Percentiles rank a stretch among this genome's conserved stretches.
These are phyloP conservation scores for Silene coronaria DNA, from an alignment of 179 eudicot genomes.

Conservation along the genomic window DNA sequence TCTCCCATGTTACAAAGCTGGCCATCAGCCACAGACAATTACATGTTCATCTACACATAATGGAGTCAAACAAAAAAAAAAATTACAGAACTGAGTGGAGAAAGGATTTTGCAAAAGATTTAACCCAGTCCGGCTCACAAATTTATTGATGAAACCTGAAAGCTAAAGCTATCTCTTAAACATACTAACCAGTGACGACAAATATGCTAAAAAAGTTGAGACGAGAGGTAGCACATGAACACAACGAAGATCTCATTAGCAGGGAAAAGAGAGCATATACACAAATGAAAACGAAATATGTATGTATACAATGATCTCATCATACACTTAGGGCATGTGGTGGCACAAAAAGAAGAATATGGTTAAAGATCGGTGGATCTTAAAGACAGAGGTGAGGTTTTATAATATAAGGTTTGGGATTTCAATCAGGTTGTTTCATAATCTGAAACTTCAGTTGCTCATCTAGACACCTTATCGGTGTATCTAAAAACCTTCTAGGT, in stretches of 20 bases:
- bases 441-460: background rate
- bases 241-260: background rate
- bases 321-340: background rate
- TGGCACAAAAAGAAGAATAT: background rate
- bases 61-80: background rate
- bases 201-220: background rate
- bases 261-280: background rate
- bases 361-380: too few relatives aligned
- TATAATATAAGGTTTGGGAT: background rate
- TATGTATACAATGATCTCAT: background rate
- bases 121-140: background rate
- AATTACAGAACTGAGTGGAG: background rate
- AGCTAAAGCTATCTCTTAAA: background rate
- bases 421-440: background rate
- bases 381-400: background rate
- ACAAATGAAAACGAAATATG: background rate
- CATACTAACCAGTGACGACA: background rate
- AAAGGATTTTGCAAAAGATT: background rate
- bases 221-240: background rate
- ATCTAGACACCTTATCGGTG: background rate
- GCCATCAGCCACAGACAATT: constrained; percentile 80
- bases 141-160: background rate
- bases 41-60: constrained; percentile 65
- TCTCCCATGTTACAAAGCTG: constrained; percentile 97
- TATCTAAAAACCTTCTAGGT: background rate